Base-by-base conservation (phyloP, 768 basidiomycete genomes). In the Dioszegia hungarica region DNA sequence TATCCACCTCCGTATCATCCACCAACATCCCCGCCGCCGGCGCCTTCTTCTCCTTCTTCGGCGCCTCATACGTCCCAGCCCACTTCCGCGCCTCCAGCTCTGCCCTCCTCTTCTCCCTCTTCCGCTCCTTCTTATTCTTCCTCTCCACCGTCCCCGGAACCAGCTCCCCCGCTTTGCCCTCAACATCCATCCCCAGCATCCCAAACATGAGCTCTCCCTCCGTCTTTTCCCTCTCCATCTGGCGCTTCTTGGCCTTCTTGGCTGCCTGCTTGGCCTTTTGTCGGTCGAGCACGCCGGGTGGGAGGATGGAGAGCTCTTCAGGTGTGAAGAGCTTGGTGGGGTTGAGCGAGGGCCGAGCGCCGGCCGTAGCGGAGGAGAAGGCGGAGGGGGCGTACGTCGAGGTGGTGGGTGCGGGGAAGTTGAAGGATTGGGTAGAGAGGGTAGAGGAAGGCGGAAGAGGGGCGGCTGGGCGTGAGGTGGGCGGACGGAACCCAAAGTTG, bases 141-240 rank as follows among this genome's bases (percentile, higher is more conserved):
- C 79, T 79, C 19, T 76, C 76, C 68, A 79, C 61, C 40, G 64
- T 64, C 19, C 43, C 64, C 28, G 61, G 64, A 39, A 72, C 68
- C 28, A 60, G 27, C 54, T 64, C 76, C 55, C 73, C 75, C 24
- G 76, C 77, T 17, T 60, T 67, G 33, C 71, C 77, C 29, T 54
- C 27, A 8, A 41, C 41, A 14, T 43, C 52, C 41, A 41, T 72
- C 70, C 17, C 81, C 80, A 37, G 69, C 70, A 5, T 67, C 67
- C 14, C 72, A 70, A 19, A 77, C 81, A 56, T 82, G 79, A 5
- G 74, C 78, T 60, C 81, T 60, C n/a, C 56, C 65, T 67, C 70
- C 66, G 33, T 54, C 66, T 55, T 59, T 61, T 17, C 61, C 56
- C 44, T 54, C 41, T 49, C 51, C 64, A 15, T 60, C 64, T n/a